Evolutionary conservation across 192 early-diverging fungal genomes (phyloP), one percentile per base, ranked within the genome.

Genomic region (Rhizoclosmatium sp.): DNA sequence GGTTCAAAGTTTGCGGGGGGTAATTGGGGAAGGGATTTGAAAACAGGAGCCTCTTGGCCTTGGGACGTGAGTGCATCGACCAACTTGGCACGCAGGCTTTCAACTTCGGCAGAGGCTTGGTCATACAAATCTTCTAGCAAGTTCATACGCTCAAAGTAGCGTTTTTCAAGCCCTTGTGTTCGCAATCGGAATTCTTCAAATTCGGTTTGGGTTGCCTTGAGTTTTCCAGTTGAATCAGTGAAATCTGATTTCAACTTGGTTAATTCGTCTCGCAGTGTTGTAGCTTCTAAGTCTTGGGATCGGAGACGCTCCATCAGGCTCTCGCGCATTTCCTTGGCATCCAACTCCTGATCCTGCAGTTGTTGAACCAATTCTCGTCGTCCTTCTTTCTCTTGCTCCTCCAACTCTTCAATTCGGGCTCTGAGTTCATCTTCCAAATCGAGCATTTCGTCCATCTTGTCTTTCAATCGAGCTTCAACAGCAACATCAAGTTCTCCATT

Each of bases 321-420:
- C 46, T 79, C 78, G 44, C 78, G 78, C 78, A 71, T 79, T 62
- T 79, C 78, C 58, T 79, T 79, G 12, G 78, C 66, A 47, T 79
- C 78, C 40, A 47, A 31, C 71, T 79, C 54, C 59, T 79, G 66
- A 2, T 79, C 78, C 58, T 79, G 68, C 5, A 79, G 46, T 69
- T 79, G 78, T 44, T 71, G 78, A 59, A 79, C 59, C 31, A 79
- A 67, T 9, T 67, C 49, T 45, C 19, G 31, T 4, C 14, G 58
- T 48, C 65, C 68, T 12, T 10, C 78, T 12, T 9, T 23, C 7
- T 47, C 39, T 60, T 79, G 78, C 54, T 79, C 78, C 60, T 79
- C 65, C 14, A 79, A 21, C 21, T 45, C n/a, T 4, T 12, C 56
- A 12, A 79, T 79, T 42, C 47, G 46, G 19, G 12, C 49, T 31